Evolutionary conservation across 495 filamentous ascomycete genomes (phyloP), one percentile per base, ranked within the genome.

Genomic region (Penicillium psychrofluorescens): DNA sequence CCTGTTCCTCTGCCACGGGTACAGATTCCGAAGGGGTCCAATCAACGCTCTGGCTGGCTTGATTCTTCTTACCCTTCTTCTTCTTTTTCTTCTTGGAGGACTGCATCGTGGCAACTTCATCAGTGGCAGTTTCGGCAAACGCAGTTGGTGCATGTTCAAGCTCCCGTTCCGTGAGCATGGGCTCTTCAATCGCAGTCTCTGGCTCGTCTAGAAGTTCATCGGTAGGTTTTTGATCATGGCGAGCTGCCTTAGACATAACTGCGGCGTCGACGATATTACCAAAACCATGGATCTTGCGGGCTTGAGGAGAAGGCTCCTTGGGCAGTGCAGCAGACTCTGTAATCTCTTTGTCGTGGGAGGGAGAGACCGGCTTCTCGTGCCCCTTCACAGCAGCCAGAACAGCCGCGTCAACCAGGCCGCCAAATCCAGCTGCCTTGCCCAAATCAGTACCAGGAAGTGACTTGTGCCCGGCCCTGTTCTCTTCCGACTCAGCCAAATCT

Each of bases 11-110:
- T 8, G 14, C 29, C 11, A 43, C 36, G 22, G 14, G 9, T n/a
- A 31, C 37, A 34, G 48, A 30, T 27, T 55, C 55, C 4, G 40
- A 12, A 41, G 46, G 35, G 40, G 38, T 31, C 30, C 46, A 32
- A 15, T 61, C 55, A 28, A 53, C 39, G 37, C 44, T 62, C 12
- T 63, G 50, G 12, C 28, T 44, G 9, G 16, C 38, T 15, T 53
- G 55, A 11, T 47, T 51, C 50, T 66, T 65, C 50, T 66, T 64
- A 16, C 53, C 53, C 48, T 61, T 67, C 27, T 63, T 63, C 40
- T 64, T 64, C 46, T 61, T 64, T 36, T 62, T 67, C 51, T 69
- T 67, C 45, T 61, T 62, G 0, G 66, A 62, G 31, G 51, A 53
- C 2, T 50, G 35, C 1, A 52, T 39, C 6, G 48, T 42, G 0